phyloP scores from a whole-genome alignment of 2,329 filamentous ascomycete genomes.

The Aureobasidium subglaciale region DNA sequence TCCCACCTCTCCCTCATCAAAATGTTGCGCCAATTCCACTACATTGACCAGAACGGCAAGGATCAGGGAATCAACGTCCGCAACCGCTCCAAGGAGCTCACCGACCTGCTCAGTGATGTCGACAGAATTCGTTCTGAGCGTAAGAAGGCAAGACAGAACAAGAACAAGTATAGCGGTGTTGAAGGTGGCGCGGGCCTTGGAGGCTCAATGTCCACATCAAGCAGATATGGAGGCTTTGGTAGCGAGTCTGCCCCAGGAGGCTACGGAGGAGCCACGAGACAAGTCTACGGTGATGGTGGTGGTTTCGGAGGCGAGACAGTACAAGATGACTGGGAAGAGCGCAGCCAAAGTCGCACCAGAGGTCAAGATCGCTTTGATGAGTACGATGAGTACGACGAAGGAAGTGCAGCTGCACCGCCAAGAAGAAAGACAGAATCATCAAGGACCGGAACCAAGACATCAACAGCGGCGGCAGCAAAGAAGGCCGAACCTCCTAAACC shows the following conservation, averaged over 20 bases:
- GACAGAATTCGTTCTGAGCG: slow-evolving; percentile 67
- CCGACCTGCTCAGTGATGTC: slow-evolving; percentile 87
- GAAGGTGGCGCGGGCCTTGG: slow-evolving; percentile 68
- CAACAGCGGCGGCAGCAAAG: slow-evolving; percentile 41
- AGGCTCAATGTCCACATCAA: slow-evolving; percentile 46
- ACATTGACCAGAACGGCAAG: slow-evolving; percentile 90
- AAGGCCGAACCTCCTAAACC: slow-evolving; percentile 67
- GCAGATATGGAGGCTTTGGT: slow-evolving; percentile 84
- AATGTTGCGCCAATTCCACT: slow-evolving; percentile 98
- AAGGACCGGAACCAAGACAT: slow-evolving; percentile 26
- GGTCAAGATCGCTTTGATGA: slow-evolving; percentile 80
- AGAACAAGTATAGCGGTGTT: slow-evolving; percentile 92
- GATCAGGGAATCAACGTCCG: slow-evolving; percentile 97
- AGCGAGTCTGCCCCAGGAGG: slow-evolving; percentile 54
- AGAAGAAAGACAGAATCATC: slow-evolving; percentile 42
- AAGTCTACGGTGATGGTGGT: slow-evolving; percentile 91
- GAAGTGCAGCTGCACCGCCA: slow-evolving; percentile 44
- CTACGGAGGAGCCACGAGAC: slow-evolving; percentile 42
- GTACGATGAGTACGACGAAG: slow-evolving; percentile 94
- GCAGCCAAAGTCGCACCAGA: slow-evolving; percentile 51
- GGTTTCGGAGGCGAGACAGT: slow-evolving; percentile 75
- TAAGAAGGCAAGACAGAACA: slow-evolving; percentile 85
- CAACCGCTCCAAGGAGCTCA: slow-evolving; percentile 91
- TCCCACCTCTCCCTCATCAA: slow-evolving; percentile 92
- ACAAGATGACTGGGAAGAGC: slow-evolving; percentile 56